A percentile compares a stretch with the other conserved stretches of the same genome.
Evolutionary conservation across 2,329 filamentous ascomycete genomes (phyloP).

Genomic region (Sclerotinia borealis): DNA sequence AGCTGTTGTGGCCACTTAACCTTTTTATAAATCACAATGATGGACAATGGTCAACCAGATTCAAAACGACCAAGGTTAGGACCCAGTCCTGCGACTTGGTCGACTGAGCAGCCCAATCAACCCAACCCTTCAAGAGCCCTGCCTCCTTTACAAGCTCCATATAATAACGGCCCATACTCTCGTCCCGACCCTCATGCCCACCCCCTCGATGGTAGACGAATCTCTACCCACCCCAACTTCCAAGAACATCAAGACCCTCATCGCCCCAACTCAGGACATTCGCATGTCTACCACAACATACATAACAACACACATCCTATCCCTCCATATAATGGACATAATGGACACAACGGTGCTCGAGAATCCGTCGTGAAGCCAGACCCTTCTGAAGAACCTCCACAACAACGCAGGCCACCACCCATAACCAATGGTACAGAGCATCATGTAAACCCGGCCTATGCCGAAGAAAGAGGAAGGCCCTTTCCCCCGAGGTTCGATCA

Average conservation of each 20-base stretch:
- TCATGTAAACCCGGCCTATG: slow-evolving; percentile 24
- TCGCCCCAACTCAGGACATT: slow-evolving; percentile 26
- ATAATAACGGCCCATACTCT: slow-evolving; percentile 8
- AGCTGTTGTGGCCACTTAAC: slow-evolving; percentile 29
- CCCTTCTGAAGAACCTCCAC: slow-evolving; percentile 32
- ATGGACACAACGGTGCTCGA: slow-evolving; percentile 30
- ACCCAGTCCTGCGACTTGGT: slow-evolving; percentile 12
- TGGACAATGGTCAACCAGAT: slow-evolving; percentile 55
- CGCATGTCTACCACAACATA: slow-evolving; percentile 25
- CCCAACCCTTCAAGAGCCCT: slow-evolving; percentile 33
- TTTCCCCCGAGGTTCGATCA: slow-evolving; percentile 20
- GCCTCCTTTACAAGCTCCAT: slow-evolving; percentile 43
- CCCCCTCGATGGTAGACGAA: slow-evolving; percentile 36
- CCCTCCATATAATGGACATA: slow-evolving; percentile 33
- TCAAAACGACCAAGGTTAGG: slow-evolving; percentile 53
- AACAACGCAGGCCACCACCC: slow-evolving; percentile 36
- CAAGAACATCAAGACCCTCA: slow-evolving; percentile 28
- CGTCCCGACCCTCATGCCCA: slow-evolving; percentile 4
- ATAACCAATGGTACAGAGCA: slow-evolving; percentile 27
- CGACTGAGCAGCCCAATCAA: slow-evolving; percentile 12
- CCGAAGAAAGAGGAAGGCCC: slow-evolving; percentile 22
- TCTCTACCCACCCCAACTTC: slow-evolving; percentile 41
- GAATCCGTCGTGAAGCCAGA: slow-evolving; percentile 53
- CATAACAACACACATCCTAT: slow-evolving; percentile 33
- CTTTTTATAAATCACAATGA: slow-evolving; percentile 40